Percentiles rank a stretch among this genome's conserved stretches.
phyloP scores from a whole-genome alignment of 2,329 filamentous ascomycete genomes.

The Fusarium cicatricum region DNA sequence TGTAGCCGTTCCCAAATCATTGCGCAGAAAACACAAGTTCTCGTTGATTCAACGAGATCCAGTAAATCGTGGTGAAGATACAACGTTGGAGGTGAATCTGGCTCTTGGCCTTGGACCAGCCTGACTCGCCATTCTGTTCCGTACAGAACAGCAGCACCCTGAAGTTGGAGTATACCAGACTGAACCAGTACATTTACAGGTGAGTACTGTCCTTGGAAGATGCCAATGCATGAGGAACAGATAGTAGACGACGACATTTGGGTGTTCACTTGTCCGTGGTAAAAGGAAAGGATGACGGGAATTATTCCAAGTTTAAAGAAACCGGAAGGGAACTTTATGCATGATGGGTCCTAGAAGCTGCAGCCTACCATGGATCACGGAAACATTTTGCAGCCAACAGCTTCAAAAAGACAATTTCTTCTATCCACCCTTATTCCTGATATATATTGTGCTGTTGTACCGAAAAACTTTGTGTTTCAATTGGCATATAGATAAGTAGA shows the following conservation, averaged over 20 bases:
- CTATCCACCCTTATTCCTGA: too few species aligned
- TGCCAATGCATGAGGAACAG: slow-evolving; percentile 12
- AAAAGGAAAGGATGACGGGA: background rate
- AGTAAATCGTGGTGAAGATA: slow-evolving; percentile 19
- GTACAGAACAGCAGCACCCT: background rate
- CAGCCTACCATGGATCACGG: too few species aligned
- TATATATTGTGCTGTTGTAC: too few species aligned
- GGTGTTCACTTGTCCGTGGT: background rate
- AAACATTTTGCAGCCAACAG: too few species aligned
- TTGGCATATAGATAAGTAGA: too few species aligned
- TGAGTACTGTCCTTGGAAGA: slow-evolving; percentile 23
- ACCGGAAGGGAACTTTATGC: too few species aligned
- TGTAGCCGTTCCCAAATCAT: slow-evolving; percentile 21
- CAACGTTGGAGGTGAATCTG: background rate
- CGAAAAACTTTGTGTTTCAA: too few species aligned
- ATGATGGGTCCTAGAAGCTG: too few species aligned
- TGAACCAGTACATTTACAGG: slow-evolving; percentile 3
- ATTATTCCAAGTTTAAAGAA: too few species aligned
- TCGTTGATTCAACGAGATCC: slow-evolving; percentile 3
- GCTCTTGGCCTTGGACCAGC: background rate
- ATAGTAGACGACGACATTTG: slow-evolving; percentile 5
- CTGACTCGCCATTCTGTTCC: slow-evolving; percentile 9
- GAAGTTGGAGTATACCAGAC: slow-evolving; percentile 1
- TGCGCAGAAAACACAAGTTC: slow-evolving; percentile 24
- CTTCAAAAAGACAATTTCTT: too few species aligned